Evolutionary conservation across 805 yeast genomes (phyloP), one percentile per base, ranked within the genome.

Genomic region (Zygosaccharomyces rouxii): DNA sequence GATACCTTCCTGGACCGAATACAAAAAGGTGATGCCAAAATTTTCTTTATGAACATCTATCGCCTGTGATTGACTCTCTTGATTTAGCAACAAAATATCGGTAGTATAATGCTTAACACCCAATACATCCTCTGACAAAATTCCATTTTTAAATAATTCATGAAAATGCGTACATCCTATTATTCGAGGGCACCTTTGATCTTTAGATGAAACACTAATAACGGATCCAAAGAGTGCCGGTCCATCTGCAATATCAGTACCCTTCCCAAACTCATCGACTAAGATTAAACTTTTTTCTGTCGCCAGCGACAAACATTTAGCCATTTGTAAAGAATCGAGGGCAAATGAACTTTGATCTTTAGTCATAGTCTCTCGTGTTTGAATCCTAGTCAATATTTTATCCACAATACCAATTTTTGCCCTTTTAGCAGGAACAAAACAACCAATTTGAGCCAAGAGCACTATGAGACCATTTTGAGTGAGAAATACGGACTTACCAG

Each of bases 211-310:
- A 13, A 58, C 42, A 16, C 60, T 61, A 4, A 76, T 49, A 2
- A 71, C 56, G 0, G 76, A 57, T 1, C 76, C 78, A 47, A 74
- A 66, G 9, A 76, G 46, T 1, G 77, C 65, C 0, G 77, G 76
- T 0, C 79, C 79, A 46, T 76, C 77, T 10, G 69, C 55, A 0
- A 70, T 53, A 55, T 75, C 78, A 0, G 79, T 77, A 0, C 81
- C 81, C 50, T 76, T 76, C 0, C 82, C 83, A 59, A 74, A 77
- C 50, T 78, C 82, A 58, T 78, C 81, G 22, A 79, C 66, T 5
- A 79, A 58, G 1, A 80, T 52, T 23, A 80, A 51, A 10, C 79
- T 75, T 38, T 58, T 65, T 0, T 62, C 57, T 0, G 79, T 74
- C 23, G 66, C 54, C 44, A 73, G 52, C 3, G 70, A 62, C 18